Base-by-base conservation (phyloP, 192 early-diverging fungal species). In the Coemansia sp. region DNA sequence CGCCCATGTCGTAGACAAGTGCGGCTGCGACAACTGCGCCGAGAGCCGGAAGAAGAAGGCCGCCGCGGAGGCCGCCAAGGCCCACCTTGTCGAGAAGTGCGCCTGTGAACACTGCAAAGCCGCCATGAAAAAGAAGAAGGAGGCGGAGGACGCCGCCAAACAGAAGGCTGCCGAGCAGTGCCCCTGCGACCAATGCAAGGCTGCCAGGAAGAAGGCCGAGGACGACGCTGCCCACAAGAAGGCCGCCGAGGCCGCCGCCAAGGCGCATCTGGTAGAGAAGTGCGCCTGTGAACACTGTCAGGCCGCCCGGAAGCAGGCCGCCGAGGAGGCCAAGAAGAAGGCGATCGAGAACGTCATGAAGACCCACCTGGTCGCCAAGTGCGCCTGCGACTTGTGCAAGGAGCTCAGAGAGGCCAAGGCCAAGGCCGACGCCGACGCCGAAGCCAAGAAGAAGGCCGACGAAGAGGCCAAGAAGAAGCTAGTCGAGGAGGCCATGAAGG, bases 11-110 rank as follows among this genome's bases (percentile, higher is more conserved):
- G 48, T 72, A 17, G 46, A 50, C 4, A 32, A 38, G 23, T 67
- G 64, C 56, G 46, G 26, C 1, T 67, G 64, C 32, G 52, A 38
- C n/a, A 60, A 35, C 12, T 67, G 64, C 47, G 51, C 44, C 27
- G 27, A 19, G 9, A 60, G 54, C 23, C 44, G 20, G 47, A 35
- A 54, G 25, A 60, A 50, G 26, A 51, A 54, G 12, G 56, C 64
- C 1, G 64, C 36, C 4, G 64, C 36, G 11, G 54, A 56, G 3
- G 64, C 55, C 16, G 56, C 51, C 38, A 64, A 64, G 48, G 61
- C 44, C 10, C 40, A 72, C 19, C 27, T 41, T 0, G 48, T 72
- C 10, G 40, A 43, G 8, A 42, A 44, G 19, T 67, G 64, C 51
- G 46, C 31, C 2, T 67, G 64, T 21, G 56, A 34, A 10, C 46